Conservation (phyloP, 1,139 yeast genomes). For the Yamadazyma dushanensis region DNA sequence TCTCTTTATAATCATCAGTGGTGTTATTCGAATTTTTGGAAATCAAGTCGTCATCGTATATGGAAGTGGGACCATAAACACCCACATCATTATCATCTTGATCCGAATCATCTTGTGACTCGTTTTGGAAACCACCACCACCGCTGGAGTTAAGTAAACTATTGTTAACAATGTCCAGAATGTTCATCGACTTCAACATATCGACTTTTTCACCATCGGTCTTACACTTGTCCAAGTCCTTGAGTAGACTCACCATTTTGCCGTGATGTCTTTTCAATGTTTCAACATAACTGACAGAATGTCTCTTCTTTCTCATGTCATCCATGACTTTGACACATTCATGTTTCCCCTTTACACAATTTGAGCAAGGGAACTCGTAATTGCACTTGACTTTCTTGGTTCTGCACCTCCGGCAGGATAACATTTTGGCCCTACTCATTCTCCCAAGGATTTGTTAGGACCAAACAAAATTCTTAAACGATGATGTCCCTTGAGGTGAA, state of each 20-base stretch:
- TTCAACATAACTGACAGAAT: slow-evolving; percentile 49
- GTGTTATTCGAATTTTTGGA: slow-evolving; percentile 20
- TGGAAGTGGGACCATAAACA: slow-evolving; percentile 53
- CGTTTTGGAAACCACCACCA: slow-evolving; percentile 6
- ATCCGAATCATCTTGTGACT: slow-evolving; percentile 5
- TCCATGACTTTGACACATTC: slow-evolving; percentile 51
- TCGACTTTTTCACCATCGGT: slow-evolving; percentile 22
- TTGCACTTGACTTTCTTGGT: slow-evolving; percentile 56
- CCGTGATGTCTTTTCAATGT: slow-evolving; percentile 32
- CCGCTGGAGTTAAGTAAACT: slow-evolving; percentile 4
- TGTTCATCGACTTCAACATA: slow-evolving; percentile 19
- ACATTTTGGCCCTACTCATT: slow-evolving; percentile 11
- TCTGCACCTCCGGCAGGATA: slow-evolving; percentile 49
- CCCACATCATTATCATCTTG: slow-evolving; percentile 26
- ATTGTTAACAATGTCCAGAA: slow-evolving; percentile 2
- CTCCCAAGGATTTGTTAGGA: neutral
- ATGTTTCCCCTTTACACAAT: slow-evolving; percentile 44
- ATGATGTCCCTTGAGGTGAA: too few species aligned
- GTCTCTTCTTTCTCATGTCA: slow-evolving; percentile 56
- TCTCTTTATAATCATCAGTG: slow-evolving; percentile 23
- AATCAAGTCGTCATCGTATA: slow-evolving; percentile 38
- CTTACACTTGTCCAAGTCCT: slow-evolving; percentile 22
- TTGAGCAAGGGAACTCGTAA: slow-evolving; percentile 49
- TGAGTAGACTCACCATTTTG: slow-evolving; percentile 25
- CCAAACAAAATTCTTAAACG: too few species aligned